A percentile compares a stretch with the other conserved stretches of the same genome.
These are phyloP conservation scores for Chaetomium sp. DNA, from an alignment of 2,329 filamentous ascomycete species.

Conservation along the genomic window DNA sequence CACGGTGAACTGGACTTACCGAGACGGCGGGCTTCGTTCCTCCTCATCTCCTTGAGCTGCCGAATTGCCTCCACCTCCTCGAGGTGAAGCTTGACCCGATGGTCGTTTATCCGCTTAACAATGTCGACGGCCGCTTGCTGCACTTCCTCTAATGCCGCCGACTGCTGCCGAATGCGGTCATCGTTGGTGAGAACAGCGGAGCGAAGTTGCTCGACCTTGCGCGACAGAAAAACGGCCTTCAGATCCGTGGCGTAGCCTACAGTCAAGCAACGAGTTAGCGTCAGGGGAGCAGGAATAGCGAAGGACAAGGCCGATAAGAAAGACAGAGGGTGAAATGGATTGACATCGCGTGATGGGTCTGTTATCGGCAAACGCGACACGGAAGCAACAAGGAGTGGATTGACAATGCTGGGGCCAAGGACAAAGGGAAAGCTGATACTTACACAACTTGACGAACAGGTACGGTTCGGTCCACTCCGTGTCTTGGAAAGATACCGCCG, in stretches of 20 bases:
- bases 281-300: not conserved
- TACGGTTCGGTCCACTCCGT: conserved; percentile 1
- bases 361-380: not conserved
- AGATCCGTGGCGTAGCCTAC: conserved; percentile 17
- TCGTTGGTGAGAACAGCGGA: conserved; percentile 14
- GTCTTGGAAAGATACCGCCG: not conserved
- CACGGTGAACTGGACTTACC: not conserved
- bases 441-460: conserved; percentile 17
- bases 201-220: conserved; percentile 6
- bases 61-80: not conserved
- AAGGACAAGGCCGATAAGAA: not conserved
- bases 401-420: not conserved
- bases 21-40: not conserved
- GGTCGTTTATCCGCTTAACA: not conserved
- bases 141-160: not conserved
- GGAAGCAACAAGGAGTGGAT: not conserved
- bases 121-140: not conserved
- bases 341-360: not conserved
- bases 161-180: conserved; percentile 4
- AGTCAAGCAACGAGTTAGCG: not conserved
- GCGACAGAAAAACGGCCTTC: conserved; percentile 11
- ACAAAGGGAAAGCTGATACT: not conserved
- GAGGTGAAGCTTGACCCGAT: not conserved
- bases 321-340: not conserved
- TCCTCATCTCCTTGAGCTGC: not conserved